Conservation (phyloP, 2,329 filamentous ascomycete genomes). For the Pseudogymnoascus sp. region DNA sequence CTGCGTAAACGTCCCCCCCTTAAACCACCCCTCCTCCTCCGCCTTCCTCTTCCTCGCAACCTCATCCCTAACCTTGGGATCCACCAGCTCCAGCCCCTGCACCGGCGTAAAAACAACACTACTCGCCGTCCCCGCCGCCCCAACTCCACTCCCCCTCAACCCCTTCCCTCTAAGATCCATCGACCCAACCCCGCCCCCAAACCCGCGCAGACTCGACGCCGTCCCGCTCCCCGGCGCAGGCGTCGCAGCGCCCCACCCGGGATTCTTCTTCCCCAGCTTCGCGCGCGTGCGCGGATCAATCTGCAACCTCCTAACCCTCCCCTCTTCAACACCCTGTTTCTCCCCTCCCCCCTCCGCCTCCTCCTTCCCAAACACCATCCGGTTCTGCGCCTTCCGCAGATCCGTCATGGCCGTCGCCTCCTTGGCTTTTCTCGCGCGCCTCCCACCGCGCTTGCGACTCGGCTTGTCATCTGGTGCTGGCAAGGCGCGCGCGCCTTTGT, state of each 20-base stretch:
- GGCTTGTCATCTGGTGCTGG: conserved; percentile 95
- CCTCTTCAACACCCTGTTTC: conserved; percentile 77
- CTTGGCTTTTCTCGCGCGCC: conserved; percentile 87
- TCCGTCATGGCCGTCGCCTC: conserved; percentile 97
- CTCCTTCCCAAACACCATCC: conserved; percentile 92
- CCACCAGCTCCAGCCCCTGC: conserved; percentile 89
- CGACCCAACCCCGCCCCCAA: conserved; percentile 57
- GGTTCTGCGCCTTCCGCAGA: conserved; percentile 89
- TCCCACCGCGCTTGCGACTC: conserved; percentile 81
- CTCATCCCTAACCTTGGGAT: conserved; percentile 84
- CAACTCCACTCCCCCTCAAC: conserved; percentile 74
- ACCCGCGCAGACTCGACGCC: conserved; percentile 75
- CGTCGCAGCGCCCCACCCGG: conserved; percentile 78
- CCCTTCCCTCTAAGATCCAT: conserved; percentile 72
- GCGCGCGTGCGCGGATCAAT: conserved; percentile 90
- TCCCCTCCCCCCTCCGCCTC: conserved; percentile 85
- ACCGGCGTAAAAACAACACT: conserved; percentile 90
- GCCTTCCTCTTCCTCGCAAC: conserved; percentile 85
- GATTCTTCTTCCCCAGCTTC: conserved; percentile 89
- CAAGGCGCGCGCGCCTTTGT: conserved; percentile 78
- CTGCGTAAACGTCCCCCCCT: conserved; percentile 93
- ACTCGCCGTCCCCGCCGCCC: conserved; percentile 70
- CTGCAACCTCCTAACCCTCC: conserved; percentile 79
- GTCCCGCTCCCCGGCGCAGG: conserved; percentile 48
- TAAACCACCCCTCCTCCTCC: conserved; percentile 95